Conservation (phyloP, 2,329 filamentous ascomycete species). For the Paracamarosporium sp. region DNA sequence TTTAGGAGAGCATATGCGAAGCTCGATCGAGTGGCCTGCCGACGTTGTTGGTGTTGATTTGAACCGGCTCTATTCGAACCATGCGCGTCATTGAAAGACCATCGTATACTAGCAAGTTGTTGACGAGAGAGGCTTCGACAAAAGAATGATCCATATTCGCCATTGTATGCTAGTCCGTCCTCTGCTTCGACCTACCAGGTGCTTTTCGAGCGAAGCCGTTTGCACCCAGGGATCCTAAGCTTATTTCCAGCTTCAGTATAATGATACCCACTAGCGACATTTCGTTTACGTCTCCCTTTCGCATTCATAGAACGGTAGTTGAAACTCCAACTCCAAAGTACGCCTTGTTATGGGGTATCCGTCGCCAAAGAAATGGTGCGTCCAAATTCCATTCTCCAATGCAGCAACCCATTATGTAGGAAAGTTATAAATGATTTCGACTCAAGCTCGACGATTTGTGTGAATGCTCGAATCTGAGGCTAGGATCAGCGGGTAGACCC, state of each 20-base stretch:
- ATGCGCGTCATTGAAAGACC: neutral
- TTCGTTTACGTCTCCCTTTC: too few species aligned
- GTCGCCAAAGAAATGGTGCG: neutral
- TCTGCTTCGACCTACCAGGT: neutral
- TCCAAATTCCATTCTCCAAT: neutral
- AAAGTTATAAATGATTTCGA: neutral
- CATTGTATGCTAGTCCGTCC: neutral
- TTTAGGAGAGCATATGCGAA: conserved; percentile 27
- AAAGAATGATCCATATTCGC: neutral
- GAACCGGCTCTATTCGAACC: conserved; percentile 14
- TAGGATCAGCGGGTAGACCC: neutral
- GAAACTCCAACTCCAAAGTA: neutral
- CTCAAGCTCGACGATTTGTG: neutral
- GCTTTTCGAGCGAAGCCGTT: neutral
- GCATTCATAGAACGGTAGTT: neutral
- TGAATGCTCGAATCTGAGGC: neutral
- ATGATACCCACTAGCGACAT: neutral
- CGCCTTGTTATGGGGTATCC: neutral
- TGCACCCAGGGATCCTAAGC: neutral
- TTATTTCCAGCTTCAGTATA: neutral
- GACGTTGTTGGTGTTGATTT: conserved; percentile 24
- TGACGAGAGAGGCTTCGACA: neutral
- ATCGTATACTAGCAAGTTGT: neutral
- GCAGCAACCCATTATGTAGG: neutral
- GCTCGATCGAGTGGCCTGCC: conserved; percentile 34